Evolutionary conservation across 345 rosid genomes (phyloP).

Genomic region (Pistacia integerrima): DNA sequence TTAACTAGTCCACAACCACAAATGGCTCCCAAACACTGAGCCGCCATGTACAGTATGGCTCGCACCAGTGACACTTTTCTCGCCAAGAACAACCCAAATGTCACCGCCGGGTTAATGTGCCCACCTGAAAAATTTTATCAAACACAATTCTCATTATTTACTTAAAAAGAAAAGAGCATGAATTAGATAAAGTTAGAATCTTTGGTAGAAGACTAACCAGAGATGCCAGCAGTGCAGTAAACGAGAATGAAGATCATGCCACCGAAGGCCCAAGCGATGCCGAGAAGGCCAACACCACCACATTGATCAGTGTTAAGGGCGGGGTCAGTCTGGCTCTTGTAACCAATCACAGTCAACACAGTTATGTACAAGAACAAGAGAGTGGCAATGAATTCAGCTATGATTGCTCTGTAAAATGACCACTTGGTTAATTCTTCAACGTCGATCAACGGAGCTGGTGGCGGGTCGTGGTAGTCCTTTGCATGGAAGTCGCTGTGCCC

Average conservation of each 20-base stretch:
- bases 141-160: background rate
- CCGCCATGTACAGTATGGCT: conserved; percentile 61
- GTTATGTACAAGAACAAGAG: conserved; percentile 66
- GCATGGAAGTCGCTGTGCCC: conserved; percentile 40
- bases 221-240: conserved; percentile 73
- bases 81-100: conserved; percentile 64
- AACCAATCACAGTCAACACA: conserved; percentile 64
- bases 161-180: background rate
- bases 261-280: conserved; percentile 72
- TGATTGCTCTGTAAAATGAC: conserved; percentile 61
- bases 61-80: conserved; percentile 61
- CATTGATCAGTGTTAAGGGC: conserved; percentile 29
- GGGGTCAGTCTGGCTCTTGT: conserved; percentile 44
- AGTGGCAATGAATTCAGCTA: conserved; percentile 68
- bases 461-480: conserved; percentile 61
- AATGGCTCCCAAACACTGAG: conserved; percentile 69
- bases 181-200: no score
- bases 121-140: conserved; percentile 45
- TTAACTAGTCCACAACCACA: conserved; percentile 70
- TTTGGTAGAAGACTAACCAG: conserved; percentile 36
- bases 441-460: conserved; percentile 57
- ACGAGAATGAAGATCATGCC: conserved; percentile 77
- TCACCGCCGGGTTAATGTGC: conserved; percentile 75
- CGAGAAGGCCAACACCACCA: conserved; percentile 64
- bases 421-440: conserved; percentile 48